These are phyloP conservation scores for Teunomyces aglyptinius DNA, from an alignment of 805 yeast genomes.

Conservation along the genomic window DNA sequence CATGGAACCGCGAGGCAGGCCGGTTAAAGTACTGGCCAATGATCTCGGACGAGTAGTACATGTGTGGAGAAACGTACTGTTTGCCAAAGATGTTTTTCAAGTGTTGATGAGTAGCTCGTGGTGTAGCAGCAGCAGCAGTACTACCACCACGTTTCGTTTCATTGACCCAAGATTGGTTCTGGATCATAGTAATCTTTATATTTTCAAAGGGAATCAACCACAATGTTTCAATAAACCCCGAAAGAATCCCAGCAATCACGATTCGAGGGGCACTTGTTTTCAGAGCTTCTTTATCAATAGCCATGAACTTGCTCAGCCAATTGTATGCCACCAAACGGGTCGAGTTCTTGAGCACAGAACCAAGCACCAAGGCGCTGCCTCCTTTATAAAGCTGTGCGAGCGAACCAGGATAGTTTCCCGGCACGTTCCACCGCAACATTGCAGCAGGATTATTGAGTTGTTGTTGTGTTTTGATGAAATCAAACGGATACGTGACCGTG, in stretches of 20 bases:
- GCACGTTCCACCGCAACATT: slow-evolving; percentile 33
- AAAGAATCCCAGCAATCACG: slow-evolving; percentile 78
- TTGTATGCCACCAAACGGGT: slow-evolving; percentile 75
- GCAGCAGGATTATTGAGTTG: slow-evolving; percentile 52
- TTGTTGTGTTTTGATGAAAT: slow-evolving; percentile 61
- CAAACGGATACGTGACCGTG: slow-evolving; percentile 68
- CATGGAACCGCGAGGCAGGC: slow-evolving; percentile 22
- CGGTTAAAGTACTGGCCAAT: slow-evolving; percentile 24
- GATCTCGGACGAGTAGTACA: slow-evolving; percentile 37
- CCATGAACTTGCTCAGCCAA: slow-evolving; percentile 66
- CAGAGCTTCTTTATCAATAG: slow-evolving; percentile 46
- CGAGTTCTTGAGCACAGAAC: slow-evolving; percentile 69
- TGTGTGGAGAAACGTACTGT: slow-evolving; percentile 43
- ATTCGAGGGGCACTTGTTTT: slow-evolving; percentile 74
- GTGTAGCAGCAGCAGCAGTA: slow-evolving; percentile 2
- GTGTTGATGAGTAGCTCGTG: slow-evolving; percentile 8
- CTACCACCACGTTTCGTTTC: slow-evolving; percentile 17
- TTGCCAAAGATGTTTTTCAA: slow-evolving; percentile 19
- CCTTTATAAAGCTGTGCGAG: slow-evolving; percentile 51
- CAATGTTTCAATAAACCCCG: slow-evolving; percentile 79
- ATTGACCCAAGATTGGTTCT: slow-evolving; percentile 46
- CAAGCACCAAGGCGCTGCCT: slow-evolving; percentile 70
- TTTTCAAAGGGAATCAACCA: slow-evolving; percentile 91
- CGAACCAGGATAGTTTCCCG: slow-evolving; percentile 31
- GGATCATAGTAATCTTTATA: slow-evolving; percentile 76